Conservation (phyloP, 495 filamentous ascomycete species). For the Podospora comata region DNA sequence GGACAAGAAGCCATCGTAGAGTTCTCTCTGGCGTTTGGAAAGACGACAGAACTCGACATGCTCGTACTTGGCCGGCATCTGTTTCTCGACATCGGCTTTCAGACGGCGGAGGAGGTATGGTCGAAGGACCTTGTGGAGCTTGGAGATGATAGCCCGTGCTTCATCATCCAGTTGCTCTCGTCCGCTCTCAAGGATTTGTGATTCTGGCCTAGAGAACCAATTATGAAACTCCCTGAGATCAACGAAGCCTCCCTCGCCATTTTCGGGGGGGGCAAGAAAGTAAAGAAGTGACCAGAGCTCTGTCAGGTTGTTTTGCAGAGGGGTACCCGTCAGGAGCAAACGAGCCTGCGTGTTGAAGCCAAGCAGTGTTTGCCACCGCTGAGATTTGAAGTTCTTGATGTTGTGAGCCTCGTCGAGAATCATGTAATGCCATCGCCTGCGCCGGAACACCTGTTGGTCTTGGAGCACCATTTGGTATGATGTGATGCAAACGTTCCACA, state of each 20-base stretch:
- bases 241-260: constrained; percentile 81
- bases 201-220: constrained; percentile 88
- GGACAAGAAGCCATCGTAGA: constrained; percentile 98
- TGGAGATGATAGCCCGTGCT: constrained; percentile 78
- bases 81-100: constrained; percentile 98
- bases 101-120: constrained; percentile 89
- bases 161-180: constrained; percentile 91
- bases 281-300: constrained; percentile 97
- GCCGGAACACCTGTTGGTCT: constrained; percentile 89
- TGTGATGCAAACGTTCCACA: constrained; percentile 96
- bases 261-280: constrained; percentile 89
- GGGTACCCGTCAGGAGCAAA: constrained; percentile 89
- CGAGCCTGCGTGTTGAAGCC: constrained; percentile 85
- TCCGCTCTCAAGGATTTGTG: constrained; percentile 93
- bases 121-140: constrained; percentile 88
- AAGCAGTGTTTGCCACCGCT: constrained; percentile 91
- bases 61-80: constrained; percentile 98
- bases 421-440: constrained; percentile 96
- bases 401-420: constrained; percentile 98
- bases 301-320: constrained; percentile 93
- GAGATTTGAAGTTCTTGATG: constrained; percentile 98
- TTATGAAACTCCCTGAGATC: constrained; percentile 88
- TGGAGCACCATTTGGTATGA: constrained; percentile 94
- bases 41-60: constrained; percentile 93
- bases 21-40: constrained; percentile 87